A percentile compares a stretch with the other conserved stretches of the same genome.
Evolutionary conservation across 2,329 filamentous ascomycete genomes (phyloP).

Genomic region (Pseudofabraea citricarpa): DNA sequence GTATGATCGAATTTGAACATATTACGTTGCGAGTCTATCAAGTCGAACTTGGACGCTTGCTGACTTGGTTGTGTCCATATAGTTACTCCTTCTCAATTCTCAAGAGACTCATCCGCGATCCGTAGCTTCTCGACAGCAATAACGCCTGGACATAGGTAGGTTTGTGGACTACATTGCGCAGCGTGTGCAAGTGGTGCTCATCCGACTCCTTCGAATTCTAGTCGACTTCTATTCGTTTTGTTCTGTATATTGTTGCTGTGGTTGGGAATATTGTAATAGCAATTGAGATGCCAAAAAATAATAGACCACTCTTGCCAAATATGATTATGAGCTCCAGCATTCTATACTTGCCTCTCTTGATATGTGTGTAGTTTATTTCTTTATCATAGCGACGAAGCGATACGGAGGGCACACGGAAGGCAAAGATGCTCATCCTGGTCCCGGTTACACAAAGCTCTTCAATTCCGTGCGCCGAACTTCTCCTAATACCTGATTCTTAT

Average conservation of each 20-base stretch:
- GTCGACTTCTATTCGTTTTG: no score
- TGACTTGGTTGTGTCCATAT: background rate
- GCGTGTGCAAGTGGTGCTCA: background rate
- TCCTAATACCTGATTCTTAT: background rate
- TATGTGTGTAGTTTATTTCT: no score
- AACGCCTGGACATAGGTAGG: background rate
- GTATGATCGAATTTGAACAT: slow-evolving; percentile 2
- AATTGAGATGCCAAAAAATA: background rate
- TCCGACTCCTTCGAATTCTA: no score
- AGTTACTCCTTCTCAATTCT: background rate
- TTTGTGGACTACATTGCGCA: background rate
- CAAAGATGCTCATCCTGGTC: background rate
- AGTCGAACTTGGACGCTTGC: slow-evolving; percentile 1
- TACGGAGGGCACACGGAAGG: no score
- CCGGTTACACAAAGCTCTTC: background rate
- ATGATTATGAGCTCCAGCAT: background rate
- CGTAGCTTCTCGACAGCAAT: slow-evolving; percentile 1
- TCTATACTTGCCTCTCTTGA: background rate
- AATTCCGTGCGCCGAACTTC: background rate
- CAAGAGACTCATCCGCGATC: background rate
- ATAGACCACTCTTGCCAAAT: background rate
- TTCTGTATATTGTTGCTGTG: no score
- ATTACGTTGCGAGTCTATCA: slow-evolving; percentile 1
- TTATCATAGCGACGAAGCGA: no score
- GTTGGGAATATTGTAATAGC: background rate